phyloP scores from a whole-genome alignment of 2,329 filamentous ascomycete genomes.

The Mycosphaerella arachidis region DNA sequence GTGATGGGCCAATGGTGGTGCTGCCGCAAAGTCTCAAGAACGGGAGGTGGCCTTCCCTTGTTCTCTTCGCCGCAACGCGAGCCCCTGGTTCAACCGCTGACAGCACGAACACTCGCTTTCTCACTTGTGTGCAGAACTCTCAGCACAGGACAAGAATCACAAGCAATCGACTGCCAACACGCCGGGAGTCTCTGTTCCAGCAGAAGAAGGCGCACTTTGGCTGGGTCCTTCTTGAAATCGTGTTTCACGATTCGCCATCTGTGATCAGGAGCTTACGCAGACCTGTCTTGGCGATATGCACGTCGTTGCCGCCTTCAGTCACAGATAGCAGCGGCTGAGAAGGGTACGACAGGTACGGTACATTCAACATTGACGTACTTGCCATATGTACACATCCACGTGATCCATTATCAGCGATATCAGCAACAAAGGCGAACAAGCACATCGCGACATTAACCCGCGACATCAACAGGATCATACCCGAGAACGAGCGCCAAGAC shows the following conservation, averaged over 20 bases:
- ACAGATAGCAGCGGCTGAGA: not conserved
- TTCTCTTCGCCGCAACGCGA: not conserved
- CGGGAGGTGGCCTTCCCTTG: not conserved
- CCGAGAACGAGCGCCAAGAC: not conserved
- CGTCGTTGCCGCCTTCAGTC: not conserved
- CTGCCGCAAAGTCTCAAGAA: conserved; percentile 2
- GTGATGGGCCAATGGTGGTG: not conserved
- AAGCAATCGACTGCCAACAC: not conserved
- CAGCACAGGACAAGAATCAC: not conserved
- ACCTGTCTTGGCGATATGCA: not conserved
- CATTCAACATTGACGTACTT: not conserved
- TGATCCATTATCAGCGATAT: not conserved
- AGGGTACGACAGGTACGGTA: not conserved
- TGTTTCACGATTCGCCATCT: not conserved
- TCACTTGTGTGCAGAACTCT: not conserved
- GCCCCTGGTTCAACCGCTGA: not conserved
- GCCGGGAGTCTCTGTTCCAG: not conserved
- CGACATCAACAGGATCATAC: not conserved
- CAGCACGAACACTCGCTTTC: not conserved
- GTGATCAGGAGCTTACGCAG: not conserved
- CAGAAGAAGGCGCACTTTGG: not conserved
- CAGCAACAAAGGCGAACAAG: not conserved
- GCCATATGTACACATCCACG: not conserved
- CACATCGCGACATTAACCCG: not conserved
- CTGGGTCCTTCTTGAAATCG: not conserved